Evolutionary conservation across 441 rosid species (phyloP), one percentile per base, ranked within the genome.

Genomic region (Erysimum cheiri): DNA sequence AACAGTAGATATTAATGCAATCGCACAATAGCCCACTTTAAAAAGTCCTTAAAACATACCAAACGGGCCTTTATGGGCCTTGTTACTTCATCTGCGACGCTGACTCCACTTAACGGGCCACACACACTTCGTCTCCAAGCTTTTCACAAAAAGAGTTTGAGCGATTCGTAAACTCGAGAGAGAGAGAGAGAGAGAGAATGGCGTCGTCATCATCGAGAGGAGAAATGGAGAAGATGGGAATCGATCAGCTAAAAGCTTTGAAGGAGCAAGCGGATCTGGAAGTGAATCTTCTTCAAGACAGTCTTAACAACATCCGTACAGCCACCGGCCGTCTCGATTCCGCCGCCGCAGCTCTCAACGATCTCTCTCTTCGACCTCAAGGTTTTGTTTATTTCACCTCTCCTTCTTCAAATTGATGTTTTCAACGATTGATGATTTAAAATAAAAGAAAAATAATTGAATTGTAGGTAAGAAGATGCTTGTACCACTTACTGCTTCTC

Each of bases 401-500:
- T 19, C 3, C 1, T 28, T 4, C 14, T 26, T 24, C 3, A n/a
- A 15, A 13, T 1, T 55, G 54, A 41, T 55, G 3, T 54, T 14
- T 43, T 37, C 15, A 66, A 8, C 11, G 8, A 13, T 10, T 22
- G n/a, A 33, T 50, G 57, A 19, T 33, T 31, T 10, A 53, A 2
- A 0, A 14, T 3, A 8, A 5, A 17, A 12, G 13, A 6, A 53
- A 54, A 8, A 13, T n/a, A 35, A 17, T 49, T 14, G 5, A 14
- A 9, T 36, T 26, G n/a, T 39, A 85, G 89, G 91, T n/a, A 85
- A 86, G 86, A 85, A 85, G 71, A 86, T 95, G 92, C 71, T 92
- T 68, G 92, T 92, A 50, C 99, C 99, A 36, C 90, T 92, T 35
- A 92, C 97, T 5, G 97, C 97, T 0, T 92, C 98, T 39, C 91